Percentiles rank a stretch among this genome's conserved stretches.
Conservation (phyloP, 495 filamentous ascomycete species). For the Aspergillus steynii region DNA sequence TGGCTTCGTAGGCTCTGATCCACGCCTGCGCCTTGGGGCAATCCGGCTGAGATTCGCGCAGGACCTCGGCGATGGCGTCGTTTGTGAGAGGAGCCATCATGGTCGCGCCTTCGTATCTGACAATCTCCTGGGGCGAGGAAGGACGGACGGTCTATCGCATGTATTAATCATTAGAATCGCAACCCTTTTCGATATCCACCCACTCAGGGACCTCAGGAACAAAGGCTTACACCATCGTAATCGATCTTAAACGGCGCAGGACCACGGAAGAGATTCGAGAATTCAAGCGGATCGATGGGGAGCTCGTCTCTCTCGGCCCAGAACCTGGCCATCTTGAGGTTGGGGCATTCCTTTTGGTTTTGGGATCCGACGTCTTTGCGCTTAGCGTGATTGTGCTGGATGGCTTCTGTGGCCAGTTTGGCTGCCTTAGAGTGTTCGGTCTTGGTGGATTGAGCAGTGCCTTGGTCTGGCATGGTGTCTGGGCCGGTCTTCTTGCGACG, state of each 20-base stretch:
- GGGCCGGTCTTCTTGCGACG: neutral
- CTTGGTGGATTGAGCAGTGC: neutral
- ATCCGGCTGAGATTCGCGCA: conserved; percentile 65
- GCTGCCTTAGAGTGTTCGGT: neutral
- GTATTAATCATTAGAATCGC: too few species aligned
- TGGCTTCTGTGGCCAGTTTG: neutral
- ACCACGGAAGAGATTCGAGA: too few species aligned
- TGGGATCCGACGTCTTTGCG: neutral
- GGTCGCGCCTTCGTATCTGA: neutral
- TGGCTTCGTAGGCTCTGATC: conserved; percentile 20
- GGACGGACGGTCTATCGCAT: neutral
- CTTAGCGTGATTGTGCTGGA: neutral
- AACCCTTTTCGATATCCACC: too few species aligned
- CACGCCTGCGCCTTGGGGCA: conserved; percentile 20
- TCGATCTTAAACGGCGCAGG: neutral
- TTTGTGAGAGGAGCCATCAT: conserved; percentile 32
- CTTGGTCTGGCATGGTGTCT: neutral
- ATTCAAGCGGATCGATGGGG: too few species aligned
- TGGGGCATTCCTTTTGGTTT: too few species aligned
- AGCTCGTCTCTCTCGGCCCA: too few species aligned
- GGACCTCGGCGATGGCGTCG: conserved; percentile 60
- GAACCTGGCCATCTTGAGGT: too few species aligned
- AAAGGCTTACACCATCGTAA: neutral
- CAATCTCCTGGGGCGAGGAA: neutral
- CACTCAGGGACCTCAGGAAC: too few species aligned